Conservation (phyloP, 2,329 filamentous ascomycete species). For the Apiospora malaysiana region DNA sequence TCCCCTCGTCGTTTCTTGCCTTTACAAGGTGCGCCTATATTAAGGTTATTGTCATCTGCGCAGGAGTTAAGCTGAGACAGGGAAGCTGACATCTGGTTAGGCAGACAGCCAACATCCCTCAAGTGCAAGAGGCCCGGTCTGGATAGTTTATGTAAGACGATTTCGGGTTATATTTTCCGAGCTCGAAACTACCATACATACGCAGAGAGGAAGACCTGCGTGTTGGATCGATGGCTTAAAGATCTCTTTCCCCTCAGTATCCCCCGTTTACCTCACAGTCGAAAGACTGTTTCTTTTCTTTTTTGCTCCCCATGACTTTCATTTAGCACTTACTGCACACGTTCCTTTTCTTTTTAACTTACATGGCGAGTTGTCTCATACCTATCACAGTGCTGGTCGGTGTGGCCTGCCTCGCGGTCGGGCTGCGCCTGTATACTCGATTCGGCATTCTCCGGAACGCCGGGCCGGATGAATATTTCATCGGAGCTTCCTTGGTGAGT, state of each 20-base stretch:
- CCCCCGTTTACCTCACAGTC: not conserved
- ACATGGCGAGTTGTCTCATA: not conserved
- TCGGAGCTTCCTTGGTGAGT: constrained; percentile 28
- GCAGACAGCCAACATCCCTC: too few species aligned
- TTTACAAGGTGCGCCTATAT: not conserved
- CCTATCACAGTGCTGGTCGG: constrained; percentile 28
- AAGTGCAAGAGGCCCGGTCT: not conserved
- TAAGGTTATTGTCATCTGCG: not conserved
- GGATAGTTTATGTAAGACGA: not conserved
- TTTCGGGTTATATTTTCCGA: not conserved
- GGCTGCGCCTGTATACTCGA: constrained; percentile 29
- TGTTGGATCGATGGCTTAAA: too few species aligned
- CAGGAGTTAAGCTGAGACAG: not conserved
- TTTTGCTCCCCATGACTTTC: too few species aligned
- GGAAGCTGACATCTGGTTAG: not conserved
- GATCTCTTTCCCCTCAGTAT: not conserved
- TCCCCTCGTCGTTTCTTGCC: not conserved
- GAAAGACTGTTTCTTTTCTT: too few species aligned
- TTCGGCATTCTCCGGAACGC: constrained; percentile 26
- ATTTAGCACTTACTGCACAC: not conserved
- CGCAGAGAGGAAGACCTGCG: too few species aligned
- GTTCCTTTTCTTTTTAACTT: not conserved
- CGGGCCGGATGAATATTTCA: constrained; percentile 30
- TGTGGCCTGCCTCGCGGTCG: constrained; percentile 27
- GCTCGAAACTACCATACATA: not conserved